Percentiles rank a stretch among this genome's conserved stretches.
phyloP scores from a whole-genome alignment of 2,329 filamentous ascomycete species.

The Microcyclosporella mali region DNA sequence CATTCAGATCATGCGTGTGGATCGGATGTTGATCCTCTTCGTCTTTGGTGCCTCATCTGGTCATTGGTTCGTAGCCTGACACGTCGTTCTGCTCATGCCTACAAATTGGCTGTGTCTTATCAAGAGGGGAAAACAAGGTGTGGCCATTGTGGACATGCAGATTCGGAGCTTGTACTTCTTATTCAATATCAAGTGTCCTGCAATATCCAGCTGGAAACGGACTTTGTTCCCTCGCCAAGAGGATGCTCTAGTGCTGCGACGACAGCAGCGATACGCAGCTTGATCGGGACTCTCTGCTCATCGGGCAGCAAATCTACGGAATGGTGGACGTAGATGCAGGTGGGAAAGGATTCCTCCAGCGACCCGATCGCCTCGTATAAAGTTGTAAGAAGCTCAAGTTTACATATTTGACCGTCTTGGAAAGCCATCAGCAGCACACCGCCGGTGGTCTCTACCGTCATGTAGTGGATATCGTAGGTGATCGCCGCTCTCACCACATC shows the following conservation, averaged over 20 bases:
- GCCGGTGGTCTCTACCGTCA: constrained; percentile 5
- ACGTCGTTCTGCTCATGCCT: too few species aligned
- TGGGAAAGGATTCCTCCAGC: constrained; percentile 2
- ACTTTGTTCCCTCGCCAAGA: neutral
- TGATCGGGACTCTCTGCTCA: neutral
- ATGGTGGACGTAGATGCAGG: neutral
- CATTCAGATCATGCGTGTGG: too few species aligned
- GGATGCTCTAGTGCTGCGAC: constrained; percentile 8
- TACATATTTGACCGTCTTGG: constrained; percentile 8
- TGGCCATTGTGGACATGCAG: too few species aligned
- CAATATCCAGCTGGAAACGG: neutral
- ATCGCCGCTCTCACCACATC: neutral
- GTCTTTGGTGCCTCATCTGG: too few species aligned
- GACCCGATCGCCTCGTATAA: constrained; percentile 6
- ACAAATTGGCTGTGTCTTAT: too few species aligned
- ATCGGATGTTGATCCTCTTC: too few species aligned
- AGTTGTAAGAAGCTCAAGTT: constrained; percentile 6
- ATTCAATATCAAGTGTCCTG: neutral
- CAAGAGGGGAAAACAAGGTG: too few species aligned
- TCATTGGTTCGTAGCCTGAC: too few species aligned
- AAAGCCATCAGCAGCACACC: constrained; percentile 12
- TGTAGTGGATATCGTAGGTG: constrained; percentile 6
- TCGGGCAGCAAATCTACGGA: constrained; percentile 1
- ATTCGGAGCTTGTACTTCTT: too few species aligned
- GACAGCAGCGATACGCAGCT: constrained; percentile 4